Evolutionary conservation across 306 rosid species (phyloP), one percentile per base, ranked within the genome.

Genomic region (Bauhinia variegata): DNA sequence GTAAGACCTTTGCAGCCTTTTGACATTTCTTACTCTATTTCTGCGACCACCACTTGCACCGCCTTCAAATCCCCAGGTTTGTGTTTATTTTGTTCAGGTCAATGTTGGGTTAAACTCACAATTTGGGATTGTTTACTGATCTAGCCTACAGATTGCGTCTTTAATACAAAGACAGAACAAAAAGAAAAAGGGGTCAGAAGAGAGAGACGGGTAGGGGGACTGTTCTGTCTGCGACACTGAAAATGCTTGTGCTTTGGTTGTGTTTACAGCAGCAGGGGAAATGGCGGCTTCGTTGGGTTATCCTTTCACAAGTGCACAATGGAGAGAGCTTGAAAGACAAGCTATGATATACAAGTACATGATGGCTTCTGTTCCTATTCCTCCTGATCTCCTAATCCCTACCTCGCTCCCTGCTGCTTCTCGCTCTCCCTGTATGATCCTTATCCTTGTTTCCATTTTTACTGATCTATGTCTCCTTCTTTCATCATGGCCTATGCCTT

Each of bases 261-360:
- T 60, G 59, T 23, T 65, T 39, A 54, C 68, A 54, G 72, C 76
- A 79, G 86, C 47, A 36, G 70, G 71, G 72, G 70, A 38, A 17
- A 82, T 82, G 91, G 85, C 89, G 65, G 79, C 89, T 34, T 77
- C 84, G 1, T 50, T 82, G 75, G 86, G 88, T 34, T 81, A 68
- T 73, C 91, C 95, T 68, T 89, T 89, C 78, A 89, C 96, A 43
- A 67, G 19, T 82, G 83, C 89, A 16, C 96, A 89, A 80, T 79
- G 95, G 95, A 85, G 59, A 60, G 96, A 89, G 77, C 91, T 89
- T 62, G 80, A 89, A 61, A 87, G 95, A 70, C 96, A 89, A 76
- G 91, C 91, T 8, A 81, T 87, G 96, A 83, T 89, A 12, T 89
- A 83, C 87, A 89, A 89, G 78, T 89, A 89, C 86, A 87, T 89